Conservation (phyloP, 805 yeast species). For the Saccharomycopsis sp. region DNA sequence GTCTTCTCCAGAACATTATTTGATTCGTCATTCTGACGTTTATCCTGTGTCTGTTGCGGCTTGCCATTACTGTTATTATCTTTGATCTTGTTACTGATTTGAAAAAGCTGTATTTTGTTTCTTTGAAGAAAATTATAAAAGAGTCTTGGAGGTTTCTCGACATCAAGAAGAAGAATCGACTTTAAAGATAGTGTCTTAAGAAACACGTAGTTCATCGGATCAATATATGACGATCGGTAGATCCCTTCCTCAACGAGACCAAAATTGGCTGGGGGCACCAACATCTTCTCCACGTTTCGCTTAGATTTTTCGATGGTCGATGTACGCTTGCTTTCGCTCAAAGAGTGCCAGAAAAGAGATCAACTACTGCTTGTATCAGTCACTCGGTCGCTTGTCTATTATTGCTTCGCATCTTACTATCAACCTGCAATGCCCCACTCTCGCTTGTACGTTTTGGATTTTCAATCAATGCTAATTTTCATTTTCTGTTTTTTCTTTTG, state of each 20-base stretch:
- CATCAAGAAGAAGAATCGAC: conserved; percentile 70
- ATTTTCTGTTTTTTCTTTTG: background rate
- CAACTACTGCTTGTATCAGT: too few species aligned
- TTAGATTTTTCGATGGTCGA: too few species aligned
- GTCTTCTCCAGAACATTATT: conserved; percentile 35
- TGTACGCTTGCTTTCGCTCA: too few species aligned
- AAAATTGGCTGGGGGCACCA: conserved; percentile 89
- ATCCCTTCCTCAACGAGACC: conserved; percentile 87
- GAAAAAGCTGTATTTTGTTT: conserved; percentile 42
- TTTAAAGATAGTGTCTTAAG: conserved; percentile 63
- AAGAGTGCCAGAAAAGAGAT: too few species aligned
- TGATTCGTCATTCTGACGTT: too few species aligned
- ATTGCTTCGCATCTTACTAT: too few species aligned
- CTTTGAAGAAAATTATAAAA: conserved; percentile 59
- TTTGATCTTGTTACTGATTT: conserved; percentile 20
- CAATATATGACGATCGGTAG: conserved; percentile 74
- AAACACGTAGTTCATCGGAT: conserved; percentile 71
- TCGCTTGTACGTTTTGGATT: background rate
- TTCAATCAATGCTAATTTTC: too few species aligned
- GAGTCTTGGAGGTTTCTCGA: conserved; percentile 75
- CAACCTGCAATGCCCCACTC: background rate
- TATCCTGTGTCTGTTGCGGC: background rate
- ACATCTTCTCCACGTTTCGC: conserved; percentile 51
- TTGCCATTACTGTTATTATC: conserved; percentile 13
- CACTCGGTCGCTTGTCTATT: too few species aligned